These are phyloP conservation scores for Stachybotrys elegans DNA, from an alignment of 2,329 filamentous ascomycete genomes.

Conservation along the genomic window DNA sequence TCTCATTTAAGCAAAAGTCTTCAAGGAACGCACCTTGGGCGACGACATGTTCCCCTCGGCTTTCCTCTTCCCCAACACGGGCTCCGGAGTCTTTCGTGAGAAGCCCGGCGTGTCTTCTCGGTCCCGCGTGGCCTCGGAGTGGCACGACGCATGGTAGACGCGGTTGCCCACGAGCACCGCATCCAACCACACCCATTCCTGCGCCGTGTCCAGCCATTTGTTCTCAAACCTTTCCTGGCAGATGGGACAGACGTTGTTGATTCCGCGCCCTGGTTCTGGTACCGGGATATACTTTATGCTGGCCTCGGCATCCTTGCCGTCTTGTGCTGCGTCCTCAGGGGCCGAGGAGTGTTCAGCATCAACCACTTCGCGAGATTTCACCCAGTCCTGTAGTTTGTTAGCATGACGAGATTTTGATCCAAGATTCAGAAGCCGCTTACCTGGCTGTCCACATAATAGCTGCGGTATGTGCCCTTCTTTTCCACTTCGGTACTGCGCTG, in stretches of 20 bases:
- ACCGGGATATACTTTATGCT: conserved; percentile 73
- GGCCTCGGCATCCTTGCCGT: conserved; percentile 32
- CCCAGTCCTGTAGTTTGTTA: conserved; percentile 67
- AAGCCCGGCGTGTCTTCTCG: conserved; percentile 39
- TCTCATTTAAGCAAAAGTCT: conserved; percentile 23
- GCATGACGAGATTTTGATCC: conserved; percentile 5
- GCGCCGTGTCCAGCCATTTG: conserved; percentile 84
- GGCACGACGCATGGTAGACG: conserved; percentile 87
- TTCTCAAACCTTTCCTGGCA: conserved; percentile 94
- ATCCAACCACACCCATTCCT: conserved; percentile 97
- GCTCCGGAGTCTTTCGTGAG: conserved; percentile 54
- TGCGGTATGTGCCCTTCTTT: conserved; percentile 82
- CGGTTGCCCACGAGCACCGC: conserved; percentile 71
- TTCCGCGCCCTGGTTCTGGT: conserved; percentile 69
- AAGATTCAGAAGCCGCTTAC: conserved; percentile 38
- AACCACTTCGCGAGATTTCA: conserved; percentile 74
- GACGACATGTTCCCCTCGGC: conserved; percentile 53
- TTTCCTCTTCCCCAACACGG: conserved; percentile 68
- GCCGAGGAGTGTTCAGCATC: conserved; percentile 51
- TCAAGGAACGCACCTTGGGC: conserved; percentile 30
- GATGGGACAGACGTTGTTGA: conserved; percentile 81
- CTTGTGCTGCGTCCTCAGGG: conserved; percentile 25
- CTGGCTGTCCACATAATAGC: conserved; percentile 90
- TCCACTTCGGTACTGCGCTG: conserved; percentile 81
- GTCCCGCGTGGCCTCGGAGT: conserved; percentile 72